phyloP scores from a whole-genome alignment of 768 basidiomycete species.

The Tricholoma sp. region DNA sequence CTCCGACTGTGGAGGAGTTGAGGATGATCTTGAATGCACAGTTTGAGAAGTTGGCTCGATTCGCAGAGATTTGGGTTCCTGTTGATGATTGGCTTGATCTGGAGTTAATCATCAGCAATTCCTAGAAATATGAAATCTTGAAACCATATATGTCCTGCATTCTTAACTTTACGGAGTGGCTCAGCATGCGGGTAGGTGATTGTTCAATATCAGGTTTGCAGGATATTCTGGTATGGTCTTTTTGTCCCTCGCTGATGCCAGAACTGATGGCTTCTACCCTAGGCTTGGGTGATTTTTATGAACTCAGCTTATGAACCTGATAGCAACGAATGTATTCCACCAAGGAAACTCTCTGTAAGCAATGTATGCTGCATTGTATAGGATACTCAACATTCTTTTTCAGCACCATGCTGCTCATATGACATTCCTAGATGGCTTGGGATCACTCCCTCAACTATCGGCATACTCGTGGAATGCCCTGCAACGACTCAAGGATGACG shows the following conservation, averaged over 20 bases:
- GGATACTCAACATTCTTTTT: slow-evolving; percentile 5
- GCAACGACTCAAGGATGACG: slow-evolving; percentile 55
- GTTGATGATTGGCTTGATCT: slow-evolving; percentile 73
- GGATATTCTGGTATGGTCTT: slow-evolving; percentile 72
- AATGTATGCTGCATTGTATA: not conserved
- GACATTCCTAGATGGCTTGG: slow-evolving; percentile 90
- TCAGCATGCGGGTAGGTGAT: slow-evolving; percentile 57
- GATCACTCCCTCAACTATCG: slow-evolving; percentile 68
- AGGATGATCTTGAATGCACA: slow-evolving; percentile 59
- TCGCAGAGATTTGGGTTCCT: slow-evolving; percentile 98
- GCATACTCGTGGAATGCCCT: slow-evolving; percentile 58
- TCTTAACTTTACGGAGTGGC: slow-evolving; percentile 80
- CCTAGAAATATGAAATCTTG: slow-evolving; percentile 60
- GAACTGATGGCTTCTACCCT: not conserved
- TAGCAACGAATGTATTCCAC: slow-evolving; percentile 26
- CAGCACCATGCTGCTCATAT: slow-evolving; percentile 93
- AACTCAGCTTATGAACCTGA: slow-evolving; percentile 47
- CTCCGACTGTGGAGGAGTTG: slow-evolving; percentile 67
- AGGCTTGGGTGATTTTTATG: slow-evolving; percentile 94
- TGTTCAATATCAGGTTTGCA: slow-evolving; percentile 69
- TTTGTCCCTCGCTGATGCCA: not conserved
- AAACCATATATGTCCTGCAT: slow-evolving; percentile 52
- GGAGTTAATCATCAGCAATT: slow-evolving; percentile 64
- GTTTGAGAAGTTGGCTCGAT: slow-evolving; percentile 72
- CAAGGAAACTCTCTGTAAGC: slow-evolving; percentile 65